A percentile compares a stretch with the other conserved stretches of the same genome.
Evolutionary conservation across 2,329 filamentous ascomycete species (phyloP).

Genomic region (Pezicula rhizophila): DNA sequence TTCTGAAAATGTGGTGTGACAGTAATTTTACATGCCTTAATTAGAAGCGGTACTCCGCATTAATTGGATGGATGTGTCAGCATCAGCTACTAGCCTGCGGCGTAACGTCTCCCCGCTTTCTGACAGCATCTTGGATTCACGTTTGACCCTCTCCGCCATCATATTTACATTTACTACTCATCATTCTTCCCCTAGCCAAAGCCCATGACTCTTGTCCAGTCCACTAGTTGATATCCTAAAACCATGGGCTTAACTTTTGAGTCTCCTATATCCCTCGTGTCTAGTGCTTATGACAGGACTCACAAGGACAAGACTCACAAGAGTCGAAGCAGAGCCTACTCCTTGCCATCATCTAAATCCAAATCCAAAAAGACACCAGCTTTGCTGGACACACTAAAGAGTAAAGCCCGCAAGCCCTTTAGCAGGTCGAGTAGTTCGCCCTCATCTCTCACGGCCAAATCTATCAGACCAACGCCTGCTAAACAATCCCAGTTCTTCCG

Average conservation of each 20-base stretch:
- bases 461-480: neutral
- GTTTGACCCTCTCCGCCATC: too few relatives aligned
- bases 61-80: too few relatives aligned
- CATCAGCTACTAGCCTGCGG: too few relatives aligned
- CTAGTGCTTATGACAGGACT: constrained; percentile 1
- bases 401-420: neutral
- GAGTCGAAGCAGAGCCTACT: neutral
- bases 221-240: neutral
- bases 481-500: constrained; percentile 5
- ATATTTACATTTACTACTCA: constrained; percentile 32
- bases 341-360: constrained; percentile 2
- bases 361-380: constrained; percentile 1
- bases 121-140: too few relatives aligned
- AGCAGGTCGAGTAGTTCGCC: neutral
- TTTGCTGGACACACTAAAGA: constrained; percentile 1
- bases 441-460: neutral
- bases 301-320: neutral
- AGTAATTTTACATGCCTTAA: too few relatives aligned
- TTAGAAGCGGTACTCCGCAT: too few relatives aligned
- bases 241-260: constrained; percentile 2
- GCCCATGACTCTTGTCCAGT: constrained; percentile 29
- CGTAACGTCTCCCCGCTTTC: too few relatives aligned
- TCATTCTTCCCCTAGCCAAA: constrained; percentile 52
- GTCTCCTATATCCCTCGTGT: neutral
- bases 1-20: too few relatives aligned